Base-by-base conservation (phyloP, 768 basidiomycete species). In the Scleroderma bovista region DNA sequence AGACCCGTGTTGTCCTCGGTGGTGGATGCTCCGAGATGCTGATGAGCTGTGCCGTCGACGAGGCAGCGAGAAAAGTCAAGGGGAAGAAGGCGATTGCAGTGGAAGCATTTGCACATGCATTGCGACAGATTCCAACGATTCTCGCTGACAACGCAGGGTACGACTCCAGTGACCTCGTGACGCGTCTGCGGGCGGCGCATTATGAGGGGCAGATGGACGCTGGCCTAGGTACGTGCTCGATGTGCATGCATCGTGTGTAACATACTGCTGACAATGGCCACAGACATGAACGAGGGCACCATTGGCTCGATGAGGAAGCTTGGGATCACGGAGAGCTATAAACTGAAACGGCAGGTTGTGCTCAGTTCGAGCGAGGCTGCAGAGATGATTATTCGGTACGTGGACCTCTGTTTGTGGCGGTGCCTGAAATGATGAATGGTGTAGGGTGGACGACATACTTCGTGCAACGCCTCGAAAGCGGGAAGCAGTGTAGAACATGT, bases 21-120 rank as follows among this genome's bases (percentile, higher is more conserved):
- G 96, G 96, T 43, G 96, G 96, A 26, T 99, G 96, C 68, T 84
- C 93, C 2, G 96, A 99, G 74, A 98, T 96, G 93, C 67, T 93
- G 58, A 99, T 99, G 96, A 85, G 84, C 59, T 91, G 88, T 58
- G 88, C 90, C 1, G 89, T 94, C 10, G 96, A 99, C 37, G 91
- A 94, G 64, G 88, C 77, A 37, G 88, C 88, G 3, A 77, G 86
- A 55, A 81, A 79, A 53, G 81, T 93, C 42, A 84, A 84, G 63
- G 96, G 96, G 2, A 99, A 98, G 75, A 93, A 93, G 72, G 91
- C 93, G 6, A 81, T 98, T 54, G 96, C 96, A 12, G 87, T 87
- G 1, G 96, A 98, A 71, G 84, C 91, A 8, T 99, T 98, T 59
- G 81, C 80, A 3, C 75, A 85, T 22, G 95, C 96, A 0, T 72